These are phyloP conservation scores for Angomonas ambiguus DNA, from an alignment of 208 protist species.

Conservation along the genomic window DNA sequence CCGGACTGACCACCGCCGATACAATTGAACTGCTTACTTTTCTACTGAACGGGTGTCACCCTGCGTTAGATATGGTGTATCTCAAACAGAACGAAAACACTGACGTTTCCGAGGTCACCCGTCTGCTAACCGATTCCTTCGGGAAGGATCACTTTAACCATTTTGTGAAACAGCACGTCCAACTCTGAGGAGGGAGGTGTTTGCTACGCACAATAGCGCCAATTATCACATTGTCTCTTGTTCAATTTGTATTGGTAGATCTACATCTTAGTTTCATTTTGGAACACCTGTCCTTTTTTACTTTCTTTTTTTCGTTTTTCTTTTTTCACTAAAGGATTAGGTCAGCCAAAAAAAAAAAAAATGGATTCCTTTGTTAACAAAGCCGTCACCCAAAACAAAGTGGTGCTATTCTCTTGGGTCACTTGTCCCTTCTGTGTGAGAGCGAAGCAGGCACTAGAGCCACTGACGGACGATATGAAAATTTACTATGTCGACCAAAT, in stretches of 20 bases:
- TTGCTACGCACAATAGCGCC: too few relatives aligned
- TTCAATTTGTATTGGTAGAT: too few relatives aligned
- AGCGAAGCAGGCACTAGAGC: conserved; percentile 53
- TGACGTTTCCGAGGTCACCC: neutral
- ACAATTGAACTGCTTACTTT: conserved; percentile 18
- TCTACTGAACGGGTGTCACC: neutral
- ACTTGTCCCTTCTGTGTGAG: conserved; percentile 56
- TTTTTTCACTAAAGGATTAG: neutral
- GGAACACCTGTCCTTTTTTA: conserved; percentile 1
- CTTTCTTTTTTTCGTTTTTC: neutral
- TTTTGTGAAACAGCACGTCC: conserved; percentile 1
- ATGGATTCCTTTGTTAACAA: conserved; percentile 29
- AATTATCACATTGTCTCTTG: too few relatives aligned
- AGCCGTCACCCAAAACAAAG: conserved; percentile 40
- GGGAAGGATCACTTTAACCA: neutral
- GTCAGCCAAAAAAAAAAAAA: neutral
- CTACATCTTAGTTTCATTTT: conserved; percentile 3
- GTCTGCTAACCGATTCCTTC: neutral
- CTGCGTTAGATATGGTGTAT: conserved; percentile 12
- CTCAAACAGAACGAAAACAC: conserved; percentile 15
- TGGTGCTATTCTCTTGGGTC: conserved; percentile 68
- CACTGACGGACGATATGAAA: conserved; percentile 36
- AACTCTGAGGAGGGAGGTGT: too few relatives aligned
- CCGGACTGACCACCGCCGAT: conserved; percentile 15
- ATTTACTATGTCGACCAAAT: conserved; percentile 53